Evolutionary conservation across 2,329 filamentous ascomycete species (phyloP).

Genomic region (Fusarium torreyae): DNA sequence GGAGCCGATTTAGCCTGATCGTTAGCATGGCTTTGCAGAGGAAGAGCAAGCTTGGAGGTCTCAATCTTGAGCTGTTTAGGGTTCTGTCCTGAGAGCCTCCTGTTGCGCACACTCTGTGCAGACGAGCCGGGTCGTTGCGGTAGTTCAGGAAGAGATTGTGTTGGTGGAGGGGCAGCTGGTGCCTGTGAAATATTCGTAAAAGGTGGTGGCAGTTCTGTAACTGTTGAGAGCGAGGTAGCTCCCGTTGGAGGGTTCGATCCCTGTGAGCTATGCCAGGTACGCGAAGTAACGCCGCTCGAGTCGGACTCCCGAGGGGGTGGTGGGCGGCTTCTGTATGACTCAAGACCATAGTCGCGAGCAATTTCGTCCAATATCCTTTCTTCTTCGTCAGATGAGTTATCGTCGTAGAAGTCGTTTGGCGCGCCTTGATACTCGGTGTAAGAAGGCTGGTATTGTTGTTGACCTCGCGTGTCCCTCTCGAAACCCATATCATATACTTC

Average conservation of each 20-base stretch:
- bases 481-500: slow-evolving; percentile 65
- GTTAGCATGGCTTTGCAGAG: slow-evolving; percentile 37
- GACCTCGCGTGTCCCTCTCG: slow-evolving; percentile 64
- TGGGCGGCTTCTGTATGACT: slow-evolving; percentile 77
- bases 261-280: slow-evolving; percentile 85
- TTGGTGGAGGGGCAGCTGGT: slow-evolving; percentile 64
- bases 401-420: slow-evolving; percentile 73
- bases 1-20: slow-evolving; percentile 33
- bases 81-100: slow-evolving; percentile 85
- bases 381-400: slow-evolving; percentile 78
- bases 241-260: slow-evolving; percentile 73
- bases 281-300: slow-evolving; percentile 83
- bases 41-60: slow-evolving; percentile 64
- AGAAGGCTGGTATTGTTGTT: slow-evolving; percentile 50
- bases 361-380: slow-evolving; percentile 89
- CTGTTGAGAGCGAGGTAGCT: slow-evolving; percentile 69
- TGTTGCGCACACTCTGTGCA: slow-evolving; percentile 74
- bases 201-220: slow-evolving; percentile 70
- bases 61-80: slow-evolving; percentile 91
- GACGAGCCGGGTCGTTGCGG: slow-evolving; percentile 56
- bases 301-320: slow-evolving; percentile 83
- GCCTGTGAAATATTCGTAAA: slow-evolving; percentile 38
- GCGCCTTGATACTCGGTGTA: slow-evolving; percentile 33
- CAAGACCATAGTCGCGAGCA: slow-evolving; percentile 84
- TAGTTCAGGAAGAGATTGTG: slow-evolving; percentile 62